Conservation (phyloP, 140 eudicot species). For the Oenanthe javanica region DNA sequence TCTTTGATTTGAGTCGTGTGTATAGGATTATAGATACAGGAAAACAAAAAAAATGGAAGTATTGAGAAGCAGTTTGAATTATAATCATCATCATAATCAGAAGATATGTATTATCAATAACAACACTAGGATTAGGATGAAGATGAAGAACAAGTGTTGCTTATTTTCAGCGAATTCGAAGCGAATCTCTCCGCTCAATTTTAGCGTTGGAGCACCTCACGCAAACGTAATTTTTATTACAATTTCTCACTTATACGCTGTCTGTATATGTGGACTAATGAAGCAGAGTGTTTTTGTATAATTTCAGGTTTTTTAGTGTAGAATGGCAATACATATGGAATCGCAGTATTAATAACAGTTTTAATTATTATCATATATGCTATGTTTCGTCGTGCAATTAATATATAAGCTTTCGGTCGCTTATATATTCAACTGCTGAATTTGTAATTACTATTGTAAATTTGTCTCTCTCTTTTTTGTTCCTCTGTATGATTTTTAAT, state of each 20-base stretch:
- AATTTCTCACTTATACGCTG: no score
- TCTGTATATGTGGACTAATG: background rate
- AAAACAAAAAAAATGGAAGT: background rate
- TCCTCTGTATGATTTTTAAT: no score
- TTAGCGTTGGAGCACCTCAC: constrained; percentile 10
- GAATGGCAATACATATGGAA: background rate
- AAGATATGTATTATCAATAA: background rate
- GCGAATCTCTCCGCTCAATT: constrained; percentile 11
- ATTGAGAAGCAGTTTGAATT: background rate
- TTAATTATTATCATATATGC: no score
- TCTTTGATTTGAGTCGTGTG: no score
- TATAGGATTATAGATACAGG: no score
- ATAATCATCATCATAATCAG: background rate
- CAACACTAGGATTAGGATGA: background rate
- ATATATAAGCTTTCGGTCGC: no score
- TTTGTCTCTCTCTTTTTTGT: no score
- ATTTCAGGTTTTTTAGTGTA: background rate
- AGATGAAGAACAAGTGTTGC: constrained; percentile 11
- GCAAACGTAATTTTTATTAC: background rate
- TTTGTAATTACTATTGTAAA: no score
- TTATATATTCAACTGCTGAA: no score
- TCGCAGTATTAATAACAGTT: background rate
- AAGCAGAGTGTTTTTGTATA: background rate
- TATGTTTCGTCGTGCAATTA: no score
- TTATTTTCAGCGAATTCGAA: constrained; percentile 7